phyloP scores from a whole-genome alignment of 495 filamentous ascomycete species.

The Elaphomyces granulatus region DNA sequence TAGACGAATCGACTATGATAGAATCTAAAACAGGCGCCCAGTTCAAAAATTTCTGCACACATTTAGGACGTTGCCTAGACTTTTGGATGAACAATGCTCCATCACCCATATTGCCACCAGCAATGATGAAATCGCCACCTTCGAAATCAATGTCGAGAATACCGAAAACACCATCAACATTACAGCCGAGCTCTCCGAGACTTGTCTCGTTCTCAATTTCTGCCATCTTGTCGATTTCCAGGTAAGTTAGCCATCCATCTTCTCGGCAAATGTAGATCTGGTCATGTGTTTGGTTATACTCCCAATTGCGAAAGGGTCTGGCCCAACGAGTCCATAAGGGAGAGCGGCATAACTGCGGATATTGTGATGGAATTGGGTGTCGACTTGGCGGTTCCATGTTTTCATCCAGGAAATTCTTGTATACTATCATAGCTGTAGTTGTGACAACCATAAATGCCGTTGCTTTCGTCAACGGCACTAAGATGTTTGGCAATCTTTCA shows the following conservation, averaged over 20 bases:
- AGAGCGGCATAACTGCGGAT: slow-evolving; percentile 16
- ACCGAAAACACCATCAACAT: slow-evolving; percentile 34
- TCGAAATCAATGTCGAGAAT: slow-evolving; percentile 33
- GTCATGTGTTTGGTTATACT: slow-evolving; percentile 46
- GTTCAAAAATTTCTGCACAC: slow-evolving; percentile 52
- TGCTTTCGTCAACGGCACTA: slow-evolving; percentile 52
- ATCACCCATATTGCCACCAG: slow-evolving; percentile 67
- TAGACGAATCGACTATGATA: slow-evolving; percentile 29
- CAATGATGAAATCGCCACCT: slow-evolving; percentile 60
- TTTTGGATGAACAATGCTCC: slow-evolving; percentile 63
- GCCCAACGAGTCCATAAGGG: slow-evolving; percentile 52
- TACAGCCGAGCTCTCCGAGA: slow-evolving; percentile 28
- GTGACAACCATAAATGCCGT: slow-evolving; percentile 52
- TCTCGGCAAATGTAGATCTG: slow-evolving; percentile 68
- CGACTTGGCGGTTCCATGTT: slow-evolving; percentile 12
- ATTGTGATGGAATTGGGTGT: slow-evolving; percentile 19
- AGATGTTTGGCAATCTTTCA: slow-evolving; percentile 47
- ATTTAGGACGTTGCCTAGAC: slow-evolving; percentile 33
- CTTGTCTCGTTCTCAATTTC: slow-evolving; percentile 23
- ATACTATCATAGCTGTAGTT: slow-evolving; percentile 42
- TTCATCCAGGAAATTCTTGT: slow-evolving; percentile 38
- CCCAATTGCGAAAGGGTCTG: slow-evolving; percentile 45
- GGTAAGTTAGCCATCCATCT: slow-evolving; percentile 56
- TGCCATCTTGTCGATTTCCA: slow-evolving; percentile 43
- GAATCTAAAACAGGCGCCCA: slow-evolving; percentile 76